A percentile compares a stretch with the other conserved stretches of the same genome.
These are phyloP conservation scores for Echria macrotheca DNA, from an alignment of 495 filamentous ascomycete species.

Conservation along the genomic window DNA sequence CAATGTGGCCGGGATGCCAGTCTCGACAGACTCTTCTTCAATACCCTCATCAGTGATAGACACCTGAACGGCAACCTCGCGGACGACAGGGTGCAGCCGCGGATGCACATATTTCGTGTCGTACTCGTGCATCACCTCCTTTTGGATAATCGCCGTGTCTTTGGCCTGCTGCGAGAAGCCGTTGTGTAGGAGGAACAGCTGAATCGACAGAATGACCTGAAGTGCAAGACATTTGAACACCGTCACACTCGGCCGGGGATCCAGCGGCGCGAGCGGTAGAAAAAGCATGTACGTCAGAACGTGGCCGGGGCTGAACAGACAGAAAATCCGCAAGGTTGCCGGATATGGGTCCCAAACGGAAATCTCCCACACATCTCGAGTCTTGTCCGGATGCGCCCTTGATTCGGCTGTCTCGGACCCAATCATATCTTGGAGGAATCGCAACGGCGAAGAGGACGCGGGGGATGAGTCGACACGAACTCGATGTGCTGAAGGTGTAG, in stretches of 20 bases:
- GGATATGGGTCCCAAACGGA: constrained; percentile 90
- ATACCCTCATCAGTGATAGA: constrained; percentile 40
- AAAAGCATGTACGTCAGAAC: constrained; percentile 82
- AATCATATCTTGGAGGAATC: constrained; percentile 66
- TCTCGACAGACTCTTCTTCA: constrained; percentile 54
- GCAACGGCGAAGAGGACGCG: constrained; percentile 68
- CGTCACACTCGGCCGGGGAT: constrained; percentile 76
- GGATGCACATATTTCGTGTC: constrained; percentile 94
- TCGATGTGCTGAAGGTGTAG: constrained; percentile 81
- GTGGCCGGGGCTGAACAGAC: constrained; percentile 88
- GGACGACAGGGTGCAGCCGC: constrained; percentile 68
- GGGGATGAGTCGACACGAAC: constrained; percentile 89
- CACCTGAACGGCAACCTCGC: constrained; percentile 79
- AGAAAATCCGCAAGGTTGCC: constrained; percentile 75
- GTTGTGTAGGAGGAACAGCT: constrained; percentile 64
- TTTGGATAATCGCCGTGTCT: constrained; percentile 76
- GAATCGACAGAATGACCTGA: constrained; percentile 65
- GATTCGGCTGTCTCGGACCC: constrained; percentile 55
- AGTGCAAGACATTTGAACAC: constrained; percentile 74
- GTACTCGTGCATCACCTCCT: constrained; percentile 91
- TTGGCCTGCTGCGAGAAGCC: constrained; percentile 79
- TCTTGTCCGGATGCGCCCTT: constrained; percentile 76
- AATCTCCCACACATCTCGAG: constrained; percentile 91
- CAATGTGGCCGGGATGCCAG: constrained; percentile 71
- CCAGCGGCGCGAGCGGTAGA: constrained; percentile 67